Evolutionary conservation across 306 rosid species (phyloP), one percentile per base, ranked within the genome.

Genomic region (Vigna trinervia): DNA sequence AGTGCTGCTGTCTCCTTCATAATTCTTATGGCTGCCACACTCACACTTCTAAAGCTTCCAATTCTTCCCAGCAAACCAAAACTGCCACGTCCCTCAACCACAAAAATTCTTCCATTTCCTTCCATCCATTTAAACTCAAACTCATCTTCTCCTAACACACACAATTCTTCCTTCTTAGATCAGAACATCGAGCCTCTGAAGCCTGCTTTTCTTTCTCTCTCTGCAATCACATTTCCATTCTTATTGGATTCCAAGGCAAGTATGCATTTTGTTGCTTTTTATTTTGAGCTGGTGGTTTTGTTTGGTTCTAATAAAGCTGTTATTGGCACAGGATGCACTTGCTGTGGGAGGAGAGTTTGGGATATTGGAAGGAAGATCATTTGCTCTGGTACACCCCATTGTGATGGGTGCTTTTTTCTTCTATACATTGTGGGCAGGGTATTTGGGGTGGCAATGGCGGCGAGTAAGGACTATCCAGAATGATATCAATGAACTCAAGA

Each of bases 371-470:
- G 98, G 98, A 20, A 92, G 97, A 84, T 76, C 93, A n/a, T 84
- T 92, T 78, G 97, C 98, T 28, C 87, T 94, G n/a, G 83, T 94
- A 36, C 97, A 92, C 71, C 98, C 98, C 9, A 48, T 90, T 82
- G 97, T 89, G 32, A 85, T 92, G 90, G 94, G 85, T 48, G 1
- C 69, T 30, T 70, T 94, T 43, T 94, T 94, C 85, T 69, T 86
- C 10, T 94, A 86, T 77, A 92, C 98, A 0, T 70, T 94, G 58
- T 94, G 96, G 96, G 92, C 97, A 47, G 98, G 98, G 6, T 94
- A 89, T 80, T 85, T 94, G 83, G 98, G 98, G n/a, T 94, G 98
- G 97, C 98, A 94, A 85, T 94, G 98, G 98, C 85, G 96, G 23
- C 85, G 96, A 58, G 94, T 94, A 13, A 83, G 98, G 86, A 92